Base-by-base conservation (phyloP, 2,329 filamentous ascomycete species). In the Lachnellula cervina region DNA sequence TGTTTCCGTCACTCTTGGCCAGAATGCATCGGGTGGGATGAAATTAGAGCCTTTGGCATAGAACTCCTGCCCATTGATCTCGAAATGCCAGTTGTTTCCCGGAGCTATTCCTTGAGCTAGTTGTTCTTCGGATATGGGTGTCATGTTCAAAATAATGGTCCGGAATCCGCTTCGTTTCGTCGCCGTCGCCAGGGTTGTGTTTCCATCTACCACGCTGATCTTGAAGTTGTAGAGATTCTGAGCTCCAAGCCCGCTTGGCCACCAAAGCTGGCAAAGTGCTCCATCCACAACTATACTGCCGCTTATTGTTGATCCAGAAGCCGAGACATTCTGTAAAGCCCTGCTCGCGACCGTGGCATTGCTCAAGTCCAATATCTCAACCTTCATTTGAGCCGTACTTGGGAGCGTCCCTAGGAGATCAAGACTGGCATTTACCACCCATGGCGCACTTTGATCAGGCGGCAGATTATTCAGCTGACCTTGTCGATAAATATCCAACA, bases 21-120 rank as follows among this genome's bases (percentile, higher is more conserved):
- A 85, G 66, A 86, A 86, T 2, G 77, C 76, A 65, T 85, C 82
- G 0, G 80, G 81, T 0, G 82, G 82, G 49, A 86, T 82, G 59
- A 86, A 79, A 60, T 86, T 85, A 17, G 79, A 82, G 4, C 82
- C 83, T 64, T 85, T 85, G 2, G 80, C 82, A 61, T 84, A 87
- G 61, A 87, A 83, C 13, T 81, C 77, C 49, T 80, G 76, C 0
- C 83, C 82, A 57, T 87, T 87, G 57, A 87, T 75, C 64, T 86
- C 81, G 59, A 87, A 86, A 64, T 86, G 81, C 81, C 82, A 82
- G 66, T 82, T 80, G 44, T 77, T 78, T 7, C 80, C 80, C 0
- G 77, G 75, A n/a, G 78, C 75, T 57, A 84, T 77, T 1, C 83
- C 81, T 56, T 74, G 71, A 1, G 74, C 71, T 0, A 81, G 65